These are phyloP conservation scores for Neurospora tetrasperma DNA, from an alignment of 495 filamentous ascomycete species.

Conservation along the genomic window DNA sequence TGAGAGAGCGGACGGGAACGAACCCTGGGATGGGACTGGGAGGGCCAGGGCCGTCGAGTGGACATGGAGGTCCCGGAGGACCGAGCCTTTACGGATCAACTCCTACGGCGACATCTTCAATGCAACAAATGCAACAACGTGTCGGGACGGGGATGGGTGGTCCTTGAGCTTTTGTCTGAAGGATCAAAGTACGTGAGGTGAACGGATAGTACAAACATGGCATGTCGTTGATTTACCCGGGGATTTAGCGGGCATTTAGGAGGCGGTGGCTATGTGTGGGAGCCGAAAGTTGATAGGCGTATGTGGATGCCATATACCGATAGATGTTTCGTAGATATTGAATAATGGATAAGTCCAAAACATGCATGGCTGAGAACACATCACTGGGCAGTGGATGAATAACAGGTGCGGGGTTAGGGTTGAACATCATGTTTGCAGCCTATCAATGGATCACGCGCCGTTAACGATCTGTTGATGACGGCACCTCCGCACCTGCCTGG, in stretches of 20 bases:
- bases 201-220: background rate
- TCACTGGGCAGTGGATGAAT: background rate
- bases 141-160: background rate
- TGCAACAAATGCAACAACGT: background rate
- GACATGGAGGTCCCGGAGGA: background rate
- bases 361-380: background rate
- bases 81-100: background rate
- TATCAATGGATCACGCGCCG: background rate
- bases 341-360: background rate
- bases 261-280: background rate
- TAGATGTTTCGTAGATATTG: background rate
- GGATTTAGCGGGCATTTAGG: background rate
- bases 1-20: constrained; percentile 55
- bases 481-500: background rate
- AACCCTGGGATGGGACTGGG: constrained; percentile 5
- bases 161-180: background rate
- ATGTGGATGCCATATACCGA: background rate
- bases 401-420: background rate
- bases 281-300: background rate
- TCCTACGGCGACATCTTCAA: background rate
- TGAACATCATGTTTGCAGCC: background rate
- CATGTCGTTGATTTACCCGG: background rate
- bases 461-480: background rate
- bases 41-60: background rate
- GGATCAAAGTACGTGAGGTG: background rate